phyloP scores from a whole-genome alignment of 768 basidiomycete species.

The Boletus huronensis region DNA sequence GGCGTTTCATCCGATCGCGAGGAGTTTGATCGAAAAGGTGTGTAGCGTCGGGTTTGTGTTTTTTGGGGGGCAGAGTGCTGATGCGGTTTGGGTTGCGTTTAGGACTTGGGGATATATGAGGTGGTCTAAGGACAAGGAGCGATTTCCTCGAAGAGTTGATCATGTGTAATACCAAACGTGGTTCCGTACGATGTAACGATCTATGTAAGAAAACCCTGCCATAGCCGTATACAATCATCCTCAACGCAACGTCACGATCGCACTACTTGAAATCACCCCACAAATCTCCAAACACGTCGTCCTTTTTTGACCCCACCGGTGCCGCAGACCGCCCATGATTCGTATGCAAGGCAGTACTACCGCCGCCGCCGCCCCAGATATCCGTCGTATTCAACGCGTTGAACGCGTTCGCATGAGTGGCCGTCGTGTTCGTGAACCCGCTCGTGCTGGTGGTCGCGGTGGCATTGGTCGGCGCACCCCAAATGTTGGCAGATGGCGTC shows the following conservation, averaged over 20 bases:
- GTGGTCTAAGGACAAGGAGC: background rate
- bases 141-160: background rate
- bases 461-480: slow-evolving; percentile 25
- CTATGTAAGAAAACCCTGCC: background rate
- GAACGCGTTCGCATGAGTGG: slow-evolving; percentile 1
- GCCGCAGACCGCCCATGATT: slow-evolving; percentile 33
- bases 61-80: background rate
- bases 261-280: slow-evolving; percentile 78
- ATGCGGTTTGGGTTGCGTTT: background rate
- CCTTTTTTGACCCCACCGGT: slow-evolving; percentile 51
- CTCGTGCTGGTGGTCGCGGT: slow-evolving; percentile 2
- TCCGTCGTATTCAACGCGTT: slow-evolving; percentile 42
- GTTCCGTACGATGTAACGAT: background rate
- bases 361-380: slow-evolving; percentile 54
- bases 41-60: background rate
- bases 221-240: too few species aligned
- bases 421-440: slow-evolving; percentile 13
- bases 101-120: background rate
- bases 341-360: slow-evolving; percentile 30
- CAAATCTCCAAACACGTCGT: slow-evolving; percentile 78
- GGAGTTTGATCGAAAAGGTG: slow-evolving; percentile 74
- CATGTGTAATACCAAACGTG: background rate
- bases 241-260: background rate
- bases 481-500: slow-evolving; percentile 31
- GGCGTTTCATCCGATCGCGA: slow-evolving; percentile 75